Evolutionary conservation across 306 rosid genomes (phyloP).

Genomic region (Spatholobus suberectus): DNA sequence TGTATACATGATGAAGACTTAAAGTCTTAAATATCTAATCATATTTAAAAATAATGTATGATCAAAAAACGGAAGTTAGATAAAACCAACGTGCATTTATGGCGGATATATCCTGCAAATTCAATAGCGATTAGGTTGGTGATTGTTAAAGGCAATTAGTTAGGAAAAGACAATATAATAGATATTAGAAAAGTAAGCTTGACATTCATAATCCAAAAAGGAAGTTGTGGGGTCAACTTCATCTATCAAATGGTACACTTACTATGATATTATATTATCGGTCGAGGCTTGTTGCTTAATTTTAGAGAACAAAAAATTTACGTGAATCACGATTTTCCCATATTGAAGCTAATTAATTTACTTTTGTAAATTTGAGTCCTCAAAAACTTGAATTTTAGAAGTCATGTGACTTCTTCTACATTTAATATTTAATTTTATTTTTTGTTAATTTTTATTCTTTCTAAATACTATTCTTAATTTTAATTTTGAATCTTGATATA

Average conservation of each 20-base stretch:
- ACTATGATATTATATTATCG: neutral
- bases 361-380: neutral
- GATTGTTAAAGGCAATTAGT: neutral
- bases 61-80: slow-evolving; percentile 5
- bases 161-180: slow-evolving; percentile 23
- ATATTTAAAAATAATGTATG: slow-evolving; percentile 9
- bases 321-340: neutral
- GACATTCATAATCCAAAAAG: neutral
- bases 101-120: neutral
- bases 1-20: slow-evolving; percentile 6
- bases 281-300: neutral
- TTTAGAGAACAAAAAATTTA: neutral
- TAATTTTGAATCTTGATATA: too few species aligned
- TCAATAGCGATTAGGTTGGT: neutral
- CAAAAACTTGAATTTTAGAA: neutral
- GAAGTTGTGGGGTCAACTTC: neutral
- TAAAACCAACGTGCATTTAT: slow-evolving; percentile 16
- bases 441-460: too few species aligned
- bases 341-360: neutral
- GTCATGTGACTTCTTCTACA: neutral
- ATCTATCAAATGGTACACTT: neutral
- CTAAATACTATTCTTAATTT: too few species aligned
- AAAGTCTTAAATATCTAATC: slow-evolving; percentile 15
- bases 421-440: too few species aligned
- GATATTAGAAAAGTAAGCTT: neutral